phyloP scores from a whole-genome alignment of 768 basidiomycete species.

The Suillus hirtellus region DNA sequence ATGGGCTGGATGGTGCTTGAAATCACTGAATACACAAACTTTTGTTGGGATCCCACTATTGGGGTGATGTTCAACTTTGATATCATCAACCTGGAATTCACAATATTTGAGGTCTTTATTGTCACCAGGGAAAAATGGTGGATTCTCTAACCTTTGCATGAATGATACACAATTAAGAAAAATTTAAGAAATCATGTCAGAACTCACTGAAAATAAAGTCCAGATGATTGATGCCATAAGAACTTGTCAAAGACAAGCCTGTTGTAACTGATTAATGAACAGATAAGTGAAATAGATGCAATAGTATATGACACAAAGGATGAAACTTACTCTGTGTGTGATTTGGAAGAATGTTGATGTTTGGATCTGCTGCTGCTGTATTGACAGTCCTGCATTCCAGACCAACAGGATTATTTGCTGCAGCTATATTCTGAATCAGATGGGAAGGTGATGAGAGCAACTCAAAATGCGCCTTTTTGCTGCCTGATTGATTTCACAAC shows the following conservation, averaged over 20 bases:
- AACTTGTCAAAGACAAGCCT: no score
- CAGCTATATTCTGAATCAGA: no score
- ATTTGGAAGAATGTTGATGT: background rate
- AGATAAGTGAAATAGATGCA: background rate
- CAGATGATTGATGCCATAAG: no score
- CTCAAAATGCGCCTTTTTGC: background rate
- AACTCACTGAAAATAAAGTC: background rate
- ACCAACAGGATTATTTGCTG: no score
- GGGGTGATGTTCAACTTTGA: background rate
- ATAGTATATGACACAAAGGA: background rate
- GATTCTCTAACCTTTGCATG: background rate
- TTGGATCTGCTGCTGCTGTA: no score
- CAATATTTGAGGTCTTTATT: background rate
- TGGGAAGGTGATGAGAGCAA: no score
- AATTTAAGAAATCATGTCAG: background rate
- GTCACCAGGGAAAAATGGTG: background rate
- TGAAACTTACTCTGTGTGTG: background rate
- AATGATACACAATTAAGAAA: background rate
- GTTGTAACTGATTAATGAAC: no score
- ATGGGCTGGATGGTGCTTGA: background rate
- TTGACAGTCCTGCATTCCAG: no score
- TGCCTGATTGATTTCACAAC: background rate
- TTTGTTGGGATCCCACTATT: background rate
- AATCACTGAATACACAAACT: background rate
- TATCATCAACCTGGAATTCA: background rate